These are phyloP conservation scores for Ophiostoma quercus DNA, from an alignment of 2,329 filamentous ascomycete genomes.

Conservation along the genomic window DNA sequence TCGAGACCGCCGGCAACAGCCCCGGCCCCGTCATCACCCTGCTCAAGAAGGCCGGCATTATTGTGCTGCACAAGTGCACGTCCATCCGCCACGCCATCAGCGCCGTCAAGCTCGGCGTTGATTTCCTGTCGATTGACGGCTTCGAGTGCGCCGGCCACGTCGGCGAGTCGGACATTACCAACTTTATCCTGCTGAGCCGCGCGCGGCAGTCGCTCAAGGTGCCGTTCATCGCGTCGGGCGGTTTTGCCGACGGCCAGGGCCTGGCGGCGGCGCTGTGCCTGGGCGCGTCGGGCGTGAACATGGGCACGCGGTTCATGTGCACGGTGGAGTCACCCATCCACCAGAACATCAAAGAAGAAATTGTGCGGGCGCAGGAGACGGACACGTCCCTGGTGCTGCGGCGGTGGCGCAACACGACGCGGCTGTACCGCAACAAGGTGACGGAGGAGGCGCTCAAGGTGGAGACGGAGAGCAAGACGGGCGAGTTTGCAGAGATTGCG, in stretches of 20 bases:
- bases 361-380: slow-evolving; percentile 81
- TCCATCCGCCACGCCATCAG: slow-evolving; percentile 89
- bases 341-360: slow-evolving; percentile 85
- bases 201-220: slow-evolving; percentile 78
- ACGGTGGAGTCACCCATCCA: slow-evolving; percentile 92
- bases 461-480: slow-evolving; percentile 74
- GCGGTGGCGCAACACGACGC: slow-evolving; percentile 86
- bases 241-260: slow-evolving; percentile 91
- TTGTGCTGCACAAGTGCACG: slow-evolving; percentile 94
- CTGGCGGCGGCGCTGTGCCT: slow-evolving; percentile 85
- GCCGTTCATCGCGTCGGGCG: slow-evolving; percentile 92
- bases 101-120: slow-evolving; percentile 88
- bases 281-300: slow-evolving; percentile 92
- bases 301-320: slow-evolving; percentile 98
- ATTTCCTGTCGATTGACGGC: slow-evolving; percentile 94
- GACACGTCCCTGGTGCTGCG: slow-evolving; percentile 85
- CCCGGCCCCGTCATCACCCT: slow-evolving; percentile 85
- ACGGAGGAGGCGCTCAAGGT: slow-evolving; percentile 73
- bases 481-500: slow-evolving; percentile 84
- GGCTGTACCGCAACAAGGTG: slow-evolving; percentile 88
- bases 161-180: slow-evolving; percentile 80
- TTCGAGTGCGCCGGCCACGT: slow-evolving; percentile 95
- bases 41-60: slow-evolving; percentile 74
- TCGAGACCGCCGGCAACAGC: slow-evolving; percentile 53
- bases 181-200: slow-evolving; percentile 79